Evolutionary conservation across 192 early-diverging fungal species (phyloP).

Genomic region (Coemansia sp.): DNA sequence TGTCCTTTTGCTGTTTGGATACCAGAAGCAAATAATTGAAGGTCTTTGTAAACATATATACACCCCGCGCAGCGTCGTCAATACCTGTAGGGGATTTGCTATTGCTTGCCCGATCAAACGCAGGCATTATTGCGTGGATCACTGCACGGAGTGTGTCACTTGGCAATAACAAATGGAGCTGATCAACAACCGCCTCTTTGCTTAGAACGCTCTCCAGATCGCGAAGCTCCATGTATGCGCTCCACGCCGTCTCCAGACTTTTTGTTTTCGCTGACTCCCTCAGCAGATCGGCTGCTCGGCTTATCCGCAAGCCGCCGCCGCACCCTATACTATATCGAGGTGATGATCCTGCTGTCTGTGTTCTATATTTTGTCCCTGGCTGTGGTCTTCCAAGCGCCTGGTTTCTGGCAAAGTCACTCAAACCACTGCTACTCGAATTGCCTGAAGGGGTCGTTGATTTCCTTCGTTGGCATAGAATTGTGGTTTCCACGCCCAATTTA

Average conservation of each 20-base stretch:
- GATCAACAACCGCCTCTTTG: conserved; percentile 11
- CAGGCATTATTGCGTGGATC: conserved; percentile 24
- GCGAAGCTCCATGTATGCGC: conserved; percentile 28
- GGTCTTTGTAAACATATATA: conserved; percentile 42
- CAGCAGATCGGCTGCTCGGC: conserved; percentile 16
- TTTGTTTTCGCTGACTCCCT: conserved; percentile 10
- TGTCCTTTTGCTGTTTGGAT: conserved; percentile 22
- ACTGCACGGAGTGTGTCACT: conserved; percentile 9
- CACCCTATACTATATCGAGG: background rate
- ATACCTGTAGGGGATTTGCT: background rate
- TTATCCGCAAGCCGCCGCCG: conserved; percentile 17
- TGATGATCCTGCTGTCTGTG: background rate
- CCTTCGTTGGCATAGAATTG: background rate
- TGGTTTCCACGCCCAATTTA: background rate
- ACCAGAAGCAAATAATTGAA: conserved; percentile 39
- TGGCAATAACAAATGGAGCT: conserved; percentile 21
- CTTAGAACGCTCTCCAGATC: conserved; percentile 29
- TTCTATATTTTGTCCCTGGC: background rate
- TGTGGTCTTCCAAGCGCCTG: background rate
- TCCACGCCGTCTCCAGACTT: conserved; percentile 31
- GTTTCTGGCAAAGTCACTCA: background rate
- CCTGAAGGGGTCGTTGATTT: background rate
- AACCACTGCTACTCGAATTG: background rate
- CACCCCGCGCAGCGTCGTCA: conserved; percentile 18
- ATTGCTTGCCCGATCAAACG: background rate